Conservation (phyloP, 306 rosid genomes). For the Inga leiocalycina region DNA sequence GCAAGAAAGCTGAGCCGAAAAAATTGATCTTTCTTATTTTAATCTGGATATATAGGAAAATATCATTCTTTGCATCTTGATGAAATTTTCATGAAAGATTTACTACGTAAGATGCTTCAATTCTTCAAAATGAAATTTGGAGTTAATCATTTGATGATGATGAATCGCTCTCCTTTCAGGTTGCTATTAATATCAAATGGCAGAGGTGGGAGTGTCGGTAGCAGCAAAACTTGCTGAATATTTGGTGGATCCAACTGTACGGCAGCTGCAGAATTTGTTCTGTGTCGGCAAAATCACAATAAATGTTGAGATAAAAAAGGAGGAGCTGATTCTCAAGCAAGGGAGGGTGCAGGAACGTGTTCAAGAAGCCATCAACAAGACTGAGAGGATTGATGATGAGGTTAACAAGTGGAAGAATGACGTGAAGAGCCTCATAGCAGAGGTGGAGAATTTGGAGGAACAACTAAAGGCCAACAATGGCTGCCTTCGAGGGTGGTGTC, state of each 20-base stretch:
- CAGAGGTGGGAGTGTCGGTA: background rate
- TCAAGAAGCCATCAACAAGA: background rate
- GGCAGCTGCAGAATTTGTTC: no score
- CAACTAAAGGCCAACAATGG: background rate
- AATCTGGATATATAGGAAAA: no score
- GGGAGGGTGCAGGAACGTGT: background rate
- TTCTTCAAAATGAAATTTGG: background rate
- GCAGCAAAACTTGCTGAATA: background rate
- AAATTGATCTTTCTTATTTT: no score
- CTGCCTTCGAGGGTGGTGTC: background rate
- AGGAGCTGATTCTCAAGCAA: background rate
- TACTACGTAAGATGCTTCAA: background rate
- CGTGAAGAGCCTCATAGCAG: background rate
- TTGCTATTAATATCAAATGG: background rate
- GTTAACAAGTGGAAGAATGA: background rate
- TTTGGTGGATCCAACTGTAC: no score
- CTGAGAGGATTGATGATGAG: background rate
- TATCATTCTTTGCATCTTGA: no score
- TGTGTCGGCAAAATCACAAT: background rate
- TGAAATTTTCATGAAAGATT: no score
- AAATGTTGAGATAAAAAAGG: background rate
- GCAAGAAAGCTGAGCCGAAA: no score
- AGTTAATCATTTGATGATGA: background rate
- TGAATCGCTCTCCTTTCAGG: background rate
- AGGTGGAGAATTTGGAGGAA: background rate